Evolutionary conservation across 108 stramenopile species (phyloP).

Genomic region (Cyclotella kingstonii): DNA sequence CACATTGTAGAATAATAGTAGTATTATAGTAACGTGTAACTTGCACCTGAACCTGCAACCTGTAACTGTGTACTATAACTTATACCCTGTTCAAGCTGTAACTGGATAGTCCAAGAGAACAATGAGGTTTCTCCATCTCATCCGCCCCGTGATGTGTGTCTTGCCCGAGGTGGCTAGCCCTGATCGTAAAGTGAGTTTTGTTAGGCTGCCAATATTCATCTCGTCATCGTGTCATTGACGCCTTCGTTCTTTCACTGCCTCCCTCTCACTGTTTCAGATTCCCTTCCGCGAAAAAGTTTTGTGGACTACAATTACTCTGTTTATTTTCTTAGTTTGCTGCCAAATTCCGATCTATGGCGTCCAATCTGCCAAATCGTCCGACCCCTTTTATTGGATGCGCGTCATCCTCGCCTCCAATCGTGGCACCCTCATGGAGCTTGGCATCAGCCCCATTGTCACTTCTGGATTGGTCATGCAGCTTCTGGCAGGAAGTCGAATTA

Average conservation of each 20-base stretch:
- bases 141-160: conserved; percentile 97
- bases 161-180: conserved; percentile 96
- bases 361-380: conserved; percentile 94
- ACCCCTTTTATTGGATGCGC: conserved; percentile 99
- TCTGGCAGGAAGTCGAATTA: conserved; percentile 94
- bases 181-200: conserved; percentile 90
- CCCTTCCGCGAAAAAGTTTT: conserved; percentile 99
- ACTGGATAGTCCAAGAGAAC: conserved; percentile 11
- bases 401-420: conserved; percentile 99
- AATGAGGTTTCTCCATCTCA: conserved; percentile 98
- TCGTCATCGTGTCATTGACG: not conserved
- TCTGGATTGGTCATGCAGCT: conserved; percentile 95
- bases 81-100: no score
- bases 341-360: conserved; percentile 99
- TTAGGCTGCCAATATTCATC: not conserved
- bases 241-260: not conserved
- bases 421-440: conserved; percentile 99
- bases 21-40: no score
- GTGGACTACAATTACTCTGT: conserved; percentile 98
- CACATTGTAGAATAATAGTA: no score
- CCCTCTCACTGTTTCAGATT: conserved; percentile 14
- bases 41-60: no score
- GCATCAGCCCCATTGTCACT: conserved; percentile 97
- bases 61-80: no score
- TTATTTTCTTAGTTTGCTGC: conserved; percentile 99